phyloP scores from a whole-genome alignment of 2,329 filamentous ascomycete genomes.

The Teratosphaeria nubilosa region DNA sequence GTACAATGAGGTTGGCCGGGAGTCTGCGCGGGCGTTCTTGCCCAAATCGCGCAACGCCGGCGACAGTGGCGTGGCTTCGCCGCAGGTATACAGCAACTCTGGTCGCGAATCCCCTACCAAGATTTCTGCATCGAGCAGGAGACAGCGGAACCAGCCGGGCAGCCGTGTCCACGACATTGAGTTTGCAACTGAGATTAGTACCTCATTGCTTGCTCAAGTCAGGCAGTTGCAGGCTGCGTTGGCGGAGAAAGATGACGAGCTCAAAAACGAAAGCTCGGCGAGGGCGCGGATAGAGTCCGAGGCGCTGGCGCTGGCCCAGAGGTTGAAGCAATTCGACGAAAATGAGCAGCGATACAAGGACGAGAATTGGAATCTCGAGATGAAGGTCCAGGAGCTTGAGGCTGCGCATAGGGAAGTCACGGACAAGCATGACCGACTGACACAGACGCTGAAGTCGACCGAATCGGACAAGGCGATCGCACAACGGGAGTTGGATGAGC shows the following conservation, averaged over 20 bases:
- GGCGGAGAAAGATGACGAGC: slow-evolving; percentile 74
- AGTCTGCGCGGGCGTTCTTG: slow-evolving; percentile 80
- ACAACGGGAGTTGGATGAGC: slow-evolving; percentile 83
- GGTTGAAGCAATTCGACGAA: slow-evolving; percentile 75
- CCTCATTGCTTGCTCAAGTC: slow-evolving; percentile 85
- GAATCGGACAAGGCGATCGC: slow-evolving; percentile 65
- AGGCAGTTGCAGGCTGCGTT: slow-evolving; percentile 79
- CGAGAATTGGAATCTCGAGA: slow-evolving; percentile 96
- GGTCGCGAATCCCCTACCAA: slow-evolving; percentile 82
- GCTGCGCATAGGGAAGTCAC: slow-evolving; percentile 63
- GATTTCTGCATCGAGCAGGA: slow-evolving; percentile 66
- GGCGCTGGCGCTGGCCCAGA: slow-evolving; percentile 65
- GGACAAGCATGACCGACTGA: slow-evolving; percentile 75
- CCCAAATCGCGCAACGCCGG: slow-evolving; percentile 49
- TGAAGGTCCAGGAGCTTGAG: slow-evolving; percentile 74
- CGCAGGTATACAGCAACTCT: slow-evolving; percentile 61
- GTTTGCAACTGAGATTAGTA: slow-evolving; percentile 96
- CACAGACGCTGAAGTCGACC: slow-evolving; percentile 57
- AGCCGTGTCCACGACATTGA: slow-evolving; percentile 91
- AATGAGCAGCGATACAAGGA: slow-evolving; percentile 95
- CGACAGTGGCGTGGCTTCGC: slow-evolving; percentile 13
- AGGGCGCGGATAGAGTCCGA: slow-evolving; percentile 75
- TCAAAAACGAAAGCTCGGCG: slow-evolving; percentile 65
- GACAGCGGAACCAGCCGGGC: slow-evolving; percentile 78
- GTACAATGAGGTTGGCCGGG: slow-evolving; percentile 85